Evolutionary conservation across 2,329 filamentous ascomycete species (phyloP).

Genomic region (Xylaria polymorpha): DNA sequence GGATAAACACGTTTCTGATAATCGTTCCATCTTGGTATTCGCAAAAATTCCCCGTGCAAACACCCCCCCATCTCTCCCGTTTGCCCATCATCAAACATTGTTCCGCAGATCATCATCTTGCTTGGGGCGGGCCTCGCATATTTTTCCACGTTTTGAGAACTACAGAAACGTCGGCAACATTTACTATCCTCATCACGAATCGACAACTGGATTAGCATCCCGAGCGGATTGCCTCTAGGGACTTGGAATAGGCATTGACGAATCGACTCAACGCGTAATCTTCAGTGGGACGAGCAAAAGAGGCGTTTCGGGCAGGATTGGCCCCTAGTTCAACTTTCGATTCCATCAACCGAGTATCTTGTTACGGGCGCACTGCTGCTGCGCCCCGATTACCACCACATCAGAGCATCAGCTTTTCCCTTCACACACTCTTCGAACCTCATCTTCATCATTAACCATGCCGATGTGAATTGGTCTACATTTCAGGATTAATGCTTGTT

Average conservation of each 20-base stretch:
- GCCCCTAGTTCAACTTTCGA: neutral
- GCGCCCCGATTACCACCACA: constrained; percentile 38
- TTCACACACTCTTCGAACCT: constrained; percentile 1
- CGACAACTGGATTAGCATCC: constrained; percentile 11
- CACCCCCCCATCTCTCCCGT: constrained; percentile 19
- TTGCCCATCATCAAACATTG: constrained; percentile 40
- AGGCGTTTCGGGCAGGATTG: constrained; percentile 16
- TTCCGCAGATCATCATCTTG: constrained; percentile 54
- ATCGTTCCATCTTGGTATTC: constrained; percentile 42
- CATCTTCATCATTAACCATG: constrained; percentile 42
- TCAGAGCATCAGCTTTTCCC: constrained; percentile 15
- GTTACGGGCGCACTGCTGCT: constrained; percentile 39
- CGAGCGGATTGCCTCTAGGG: constrained; percentile 4
- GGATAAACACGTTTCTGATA: constrained; percentile 50
- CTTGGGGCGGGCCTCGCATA: constrained; percentile 51
- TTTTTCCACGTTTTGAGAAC: constrained; percentile 36
- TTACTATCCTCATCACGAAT: constrained; percentile 26
- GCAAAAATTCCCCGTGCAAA: constrained; percentile 27
- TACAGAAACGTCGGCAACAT: constrained; percentile 31
- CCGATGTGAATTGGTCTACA: constrained; percentile 38
- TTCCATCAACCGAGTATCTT: constrained; percentile 18
- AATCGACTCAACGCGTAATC: constrained; percentile 13
- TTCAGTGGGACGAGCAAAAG: constrained; percentile 2
- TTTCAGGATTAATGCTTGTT: constrained; percentile 35
- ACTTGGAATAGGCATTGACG: constrained; percentile 3